Evolutionary conservation across 768 basidiomycete species (phyloP).

Genomic region (Gyrodon lividus): DNA sequence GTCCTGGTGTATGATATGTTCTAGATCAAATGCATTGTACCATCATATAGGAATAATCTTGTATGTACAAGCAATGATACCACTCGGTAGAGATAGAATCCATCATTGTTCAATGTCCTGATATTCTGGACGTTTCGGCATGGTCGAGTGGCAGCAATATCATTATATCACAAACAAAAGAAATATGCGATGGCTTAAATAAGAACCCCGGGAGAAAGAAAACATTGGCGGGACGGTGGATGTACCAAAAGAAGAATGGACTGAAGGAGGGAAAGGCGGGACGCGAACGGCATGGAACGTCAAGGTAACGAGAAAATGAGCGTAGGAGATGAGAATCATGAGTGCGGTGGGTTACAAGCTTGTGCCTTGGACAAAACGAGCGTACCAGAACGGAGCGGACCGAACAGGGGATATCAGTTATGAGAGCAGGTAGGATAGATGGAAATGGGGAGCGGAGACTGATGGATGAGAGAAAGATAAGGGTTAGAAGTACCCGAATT

Average conservation of each 20-base stretch:
- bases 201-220: slow-evolving; percentile 26
- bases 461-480: slow-evolving; percentile 14
- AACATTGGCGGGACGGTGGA: slow-evolving; percentile 15
- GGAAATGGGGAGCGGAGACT: slow-evolving; percentile 18
- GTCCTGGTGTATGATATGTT: slow-evolving; percentile 75
- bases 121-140: not conserved
- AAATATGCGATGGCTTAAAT: slow-evolving; percentile 37
- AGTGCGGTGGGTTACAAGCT: slow-evolving; percentile 33
- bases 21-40: slow-evolving; percentile 22
- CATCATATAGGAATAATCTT: not conserved
- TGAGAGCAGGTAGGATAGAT: slow-evolving; percentile 24
- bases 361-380: slow-evolving; percentile 29
- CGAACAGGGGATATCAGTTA: slow-evolving; percentile 29
- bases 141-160: slow-evolving; percentile 29
- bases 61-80: not conserved
- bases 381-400: slow-evolving; percentile 19
- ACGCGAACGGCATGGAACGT: slow-evolving; percentile 11
- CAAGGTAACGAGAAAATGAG: slow-evolving; percentile 28
- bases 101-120: not conserved
- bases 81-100: not conserved
- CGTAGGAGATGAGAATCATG: slow-evolving; percentile 19
- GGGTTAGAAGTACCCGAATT: slow-evolving; percentile 28
- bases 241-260: slow-evolving; percentile 14
- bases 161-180: slow-evolving; percentile 42
- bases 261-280: slow-evolving; percentile 11